These are phyloP conservation scores for Pseudogymnoascus sp. DNA, from an alignment of 2,329 filamentous ascomycete genomes.

Conservation along the genomic window DNA sequence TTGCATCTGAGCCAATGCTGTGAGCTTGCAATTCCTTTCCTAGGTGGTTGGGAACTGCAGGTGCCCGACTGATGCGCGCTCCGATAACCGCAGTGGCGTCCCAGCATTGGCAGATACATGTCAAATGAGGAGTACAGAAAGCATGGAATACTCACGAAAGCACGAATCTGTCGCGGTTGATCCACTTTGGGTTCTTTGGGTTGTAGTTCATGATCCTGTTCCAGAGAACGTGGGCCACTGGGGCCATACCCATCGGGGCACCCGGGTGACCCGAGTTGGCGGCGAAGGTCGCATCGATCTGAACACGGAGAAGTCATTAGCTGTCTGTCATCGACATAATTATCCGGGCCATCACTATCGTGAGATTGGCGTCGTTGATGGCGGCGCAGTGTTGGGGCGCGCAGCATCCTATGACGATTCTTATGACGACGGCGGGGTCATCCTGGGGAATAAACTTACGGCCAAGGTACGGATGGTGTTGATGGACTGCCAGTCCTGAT, in stretches of 20 bases:
- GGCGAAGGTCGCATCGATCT: slow-evolving; percentile 95
- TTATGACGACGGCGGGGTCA: slow-evolving; percentile 30
- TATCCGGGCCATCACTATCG: not conserved
- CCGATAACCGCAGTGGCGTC: not conserved
- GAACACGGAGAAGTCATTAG: not conserved
- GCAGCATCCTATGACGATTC: slow-evolving; percentile 9
- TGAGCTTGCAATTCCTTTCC: not conserved
- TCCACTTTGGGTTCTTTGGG: slow-evolving; percentile 95
- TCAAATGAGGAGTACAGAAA: not conserved
- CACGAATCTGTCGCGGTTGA: slow-evolving; percentile 97
- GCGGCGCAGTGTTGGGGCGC: not conserved
- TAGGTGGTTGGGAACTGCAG: not conserved
- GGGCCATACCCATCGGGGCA: slow-evolving; percentile 73
- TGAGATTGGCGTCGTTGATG: not conserved
- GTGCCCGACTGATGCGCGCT: not conserved
- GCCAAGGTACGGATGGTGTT: slow-evolving; percentile 97
- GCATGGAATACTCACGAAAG: slow-evolving; percentile 70
- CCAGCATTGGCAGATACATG: not conserved
- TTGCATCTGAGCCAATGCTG: not conserved
- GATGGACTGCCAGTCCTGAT: slow-evolving; percentile 83
- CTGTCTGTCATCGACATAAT: not conserved
- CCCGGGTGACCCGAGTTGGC: slow-evolving; percentile 98
- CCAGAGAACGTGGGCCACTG: slow-evolving; percentile 83
- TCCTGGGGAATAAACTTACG: slow-evolving; percentile 51
- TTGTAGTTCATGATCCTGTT: slow-evolving; percentile 99